phyloP scores from a whole-genome alignment of 2,329 filamentous ascomycete species.

The Fusarium sacchari region DNA sequence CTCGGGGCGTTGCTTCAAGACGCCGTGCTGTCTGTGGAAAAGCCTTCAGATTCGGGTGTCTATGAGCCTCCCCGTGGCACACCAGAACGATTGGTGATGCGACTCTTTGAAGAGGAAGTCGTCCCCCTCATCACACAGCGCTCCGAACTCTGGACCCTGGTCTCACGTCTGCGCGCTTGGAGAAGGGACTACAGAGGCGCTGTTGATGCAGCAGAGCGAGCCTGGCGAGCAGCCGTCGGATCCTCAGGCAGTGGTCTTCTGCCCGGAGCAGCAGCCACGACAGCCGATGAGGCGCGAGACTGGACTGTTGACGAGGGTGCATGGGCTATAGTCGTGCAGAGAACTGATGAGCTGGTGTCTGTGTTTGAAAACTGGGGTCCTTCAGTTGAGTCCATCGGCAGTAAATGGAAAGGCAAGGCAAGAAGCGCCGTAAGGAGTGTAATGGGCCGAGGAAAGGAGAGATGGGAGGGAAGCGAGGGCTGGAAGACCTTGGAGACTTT shows the following conservation, averaged over 20 bases:
- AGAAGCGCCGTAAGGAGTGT: slow-evolving; percentile 85
- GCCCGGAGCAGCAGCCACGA: slow-evolving; percentile 54
- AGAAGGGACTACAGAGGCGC: slow-evolving; percentile 75
- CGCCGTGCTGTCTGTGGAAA: slow-evolving; percentile 62
- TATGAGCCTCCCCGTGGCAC: slow-evolving; percentile 64
- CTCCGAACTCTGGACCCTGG: slow-evolving; percentile 78
- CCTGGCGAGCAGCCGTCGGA: slow-evolving; percentile 78
- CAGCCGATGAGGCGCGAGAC: slow-evolving; percentile 40
- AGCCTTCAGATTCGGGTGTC: slow-evolving; percentile 44
- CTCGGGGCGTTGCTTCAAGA: slow-evolving; percentile 78
- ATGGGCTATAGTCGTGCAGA: slow-evolving; percentile 78
- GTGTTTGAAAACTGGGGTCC: slow-evolving; percentile 83
- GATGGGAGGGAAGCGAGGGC: slow-evolving; percentile 80
- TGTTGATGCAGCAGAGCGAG: slow-evolving; percentile 86
- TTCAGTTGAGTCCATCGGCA: slow-evolving; percentile 73
- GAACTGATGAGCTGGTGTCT: slow-evolving; percentile 84
- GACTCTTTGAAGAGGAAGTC: slow-evolving; percentile 78
- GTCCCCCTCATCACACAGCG: slow-evolving; percentile 86
- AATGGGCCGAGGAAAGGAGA: slow-evolving; percentile 81
- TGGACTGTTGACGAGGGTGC: slow-evolving; percentile 65
- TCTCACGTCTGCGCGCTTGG: slow-evolving; percentile 79
- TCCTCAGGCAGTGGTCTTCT: slow-evolving; percentile 60
- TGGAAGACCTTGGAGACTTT: slow-evolving; percentile 70
- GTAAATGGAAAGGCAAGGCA: slow-evolving; percentile 89
- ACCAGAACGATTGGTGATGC: slow-evolving; percentile 69